phyloP scores from a whole-genome alignment of 306 rosid species.

The Acacia acuminata region DNA sequence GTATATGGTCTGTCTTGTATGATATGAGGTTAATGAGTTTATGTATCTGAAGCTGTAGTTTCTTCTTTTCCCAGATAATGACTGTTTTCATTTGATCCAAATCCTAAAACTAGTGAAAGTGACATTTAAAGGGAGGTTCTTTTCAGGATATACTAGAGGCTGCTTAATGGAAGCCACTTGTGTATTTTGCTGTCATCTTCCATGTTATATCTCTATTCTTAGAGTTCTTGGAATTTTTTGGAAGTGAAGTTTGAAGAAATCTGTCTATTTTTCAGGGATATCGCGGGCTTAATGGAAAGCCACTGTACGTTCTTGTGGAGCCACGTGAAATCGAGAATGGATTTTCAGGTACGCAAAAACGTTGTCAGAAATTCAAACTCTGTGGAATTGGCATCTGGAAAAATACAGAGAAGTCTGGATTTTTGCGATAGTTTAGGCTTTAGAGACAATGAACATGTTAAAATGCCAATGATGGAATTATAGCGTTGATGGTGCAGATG shows the following conservation, averaged over 20 bases:
- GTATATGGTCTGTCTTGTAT: not conserved
- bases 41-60: not conserved
- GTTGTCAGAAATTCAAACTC: not conserved
- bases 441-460: not conserved
- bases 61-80: not conserved
- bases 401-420: not conserved
- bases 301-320: slow-evolving; percentile 90
- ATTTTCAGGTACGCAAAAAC: slow-evolving; percentile 49
- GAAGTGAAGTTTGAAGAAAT: slow-evolving; percentile 28
- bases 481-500: slow-evolving; percentile 40
- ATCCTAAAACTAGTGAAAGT: slow-evolving; percentile 5
- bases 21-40: not conserved
- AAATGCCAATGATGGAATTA: not conserved
- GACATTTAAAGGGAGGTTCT: slow-evolving; percentile 24
- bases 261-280: slow-evolving; percentile 64
- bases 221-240: slow-evolving; percentile 4
- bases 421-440: not conserved
- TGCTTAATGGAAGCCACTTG: slow-evolving; percentile 50
- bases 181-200: slow-evolving; percentile 4
- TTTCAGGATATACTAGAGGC: slow-evolving; percentile 50
- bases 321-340: slow-evolving; percentile 65
- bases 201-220: not conserved
- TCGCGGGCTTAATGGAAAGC: slow-evolving; percentile 77
- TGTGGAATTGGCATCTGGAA: not conserved
- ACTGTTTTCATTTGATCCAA: not conserved